phyloP scores from a whole-genome alignment of 441 rosid genomes.

The Sinapis alba region DNA sequence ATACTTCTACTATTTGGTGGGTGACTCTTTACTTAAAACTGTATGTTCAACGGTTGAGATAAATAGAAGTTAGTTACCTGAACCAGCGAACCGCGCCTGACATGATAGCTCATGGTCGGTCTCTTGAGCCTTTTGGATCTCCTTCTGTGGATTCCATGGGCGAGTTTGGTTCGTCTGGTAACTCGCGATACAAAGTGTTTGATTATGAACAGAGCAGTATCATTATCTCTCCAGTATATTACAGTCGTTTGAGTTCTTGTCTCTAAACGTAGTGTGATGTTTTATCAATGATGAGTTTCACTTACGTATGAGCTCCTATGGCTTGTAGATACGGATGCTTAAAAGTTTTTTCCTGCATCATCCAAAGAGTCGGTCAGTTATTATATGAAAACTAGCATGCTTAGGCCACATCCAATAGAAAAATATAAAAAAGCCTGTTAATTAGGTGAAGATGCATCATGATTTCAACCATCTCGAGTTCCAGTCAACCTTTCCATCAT shows the following conservation, averaged over 20 bases:
- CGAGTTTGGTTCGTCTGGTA: conserved; percentile 59
- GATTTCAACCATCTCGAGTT: conserved; percentile 67
- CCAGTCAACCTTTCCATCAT: conserved; percentile 89
- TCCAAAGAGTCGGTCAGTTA: conserved; percentile 11
- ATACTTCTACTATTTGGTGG: too few relatives aligned
- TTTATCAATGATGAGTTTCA: conserved; percentile 14
- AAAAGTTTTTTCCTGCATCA: conserved; percentile 88
- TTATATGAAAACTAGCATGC: conserved; percentile 9
- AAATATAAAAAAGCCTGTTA: neutral
- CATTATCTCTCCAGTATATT: conserved; percentile 80
- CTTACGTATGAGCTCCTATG: conserved; percentile 95
- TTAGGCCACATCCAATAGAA: neutral
- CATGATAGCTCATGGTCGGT: conserved; percentile 79
- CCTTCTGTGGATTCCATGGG: conserved; percentile 29
- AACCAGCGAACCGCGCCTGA: conserved; percentile 75
- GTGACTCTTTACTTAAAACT: conserved; percentile 71
- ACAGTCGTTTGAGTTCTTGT: conserved; percentile 15
- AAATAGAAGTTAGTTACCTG: conserved; percentile 75
- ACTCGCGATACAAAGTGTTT: conserved; percentile 78
- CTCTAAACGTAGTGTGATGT: neutral
- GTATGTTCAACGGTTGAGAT: conserved; percentile 63
- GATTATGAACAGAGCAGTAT: conserved; percentile 90
- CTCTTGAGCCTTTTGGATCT: conserved; percentile 48
- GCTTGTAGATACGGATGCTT: conserved; percentile 97
- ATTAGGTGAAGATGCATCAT: conserved; percentile 10